Evolutionary conservation across 148 eudicot species (phyloP).

Genomic region (Agrostemma githago): DNA sequence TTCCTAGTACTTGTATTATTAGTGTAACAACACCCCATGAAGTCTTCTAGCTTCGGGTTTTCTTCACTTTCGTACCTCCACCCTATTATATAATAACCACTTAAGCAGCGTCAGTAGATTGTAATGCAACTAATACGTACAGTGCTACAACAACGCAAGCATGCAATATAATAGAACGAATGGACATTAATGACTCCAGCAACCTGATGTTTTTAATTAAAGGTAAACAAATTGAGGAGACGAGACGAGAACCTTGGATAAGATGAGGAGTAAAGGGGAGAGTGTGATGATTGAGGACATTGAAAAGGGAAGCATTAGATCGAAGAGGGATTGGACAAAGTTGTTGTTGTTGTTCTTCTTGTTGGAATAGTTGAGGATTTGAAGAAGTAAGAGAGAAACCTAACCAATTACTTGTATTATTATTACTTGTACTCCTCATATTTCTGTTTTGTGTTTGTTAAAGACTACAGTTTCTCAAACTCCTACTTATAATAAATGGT

Average conservation of each 20-base stretch:
- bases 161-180: too few species aligned
- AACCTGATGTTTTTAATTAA: too few species aligned
- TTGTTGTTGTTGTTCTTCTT: background rate
- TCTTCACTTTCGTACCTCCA: constrained; percentile 26
- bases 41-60: constrained; percentile 33
- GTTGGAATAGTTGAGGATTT: constrained; percentile 7
- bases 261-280: constrained; percentile 14
- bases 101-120: background rate
- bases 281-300: background rate
- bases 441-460: background rate
- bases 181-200: too few species aligned
- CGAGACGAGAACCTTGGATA: constrained; percentile 4
- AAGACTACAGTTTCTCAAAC: too few species aligned
- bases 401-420: constrained; percentile 21
- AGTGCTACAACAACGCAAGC: too few species aligned
- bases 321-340: constrained; percentile 22
- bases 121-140: too few species aligned
- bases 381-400: constrained; percentile 28
- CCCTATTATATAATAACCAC: constrained; percentile 4
- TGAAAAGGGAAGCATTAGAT: constrained; percentile 19
- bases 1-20: constrained; percentile 11
- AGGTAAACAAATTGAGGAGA: too few species aligned
- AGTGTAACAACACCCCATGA: constrained; percentile 26
- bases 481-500: too few species aligned
- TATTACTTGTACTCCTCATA: background rate